Evolutionary conservation across 257 asterid genomes (phyloP).

Genomic region (Lithospermum erythrorhizon): DNA sequence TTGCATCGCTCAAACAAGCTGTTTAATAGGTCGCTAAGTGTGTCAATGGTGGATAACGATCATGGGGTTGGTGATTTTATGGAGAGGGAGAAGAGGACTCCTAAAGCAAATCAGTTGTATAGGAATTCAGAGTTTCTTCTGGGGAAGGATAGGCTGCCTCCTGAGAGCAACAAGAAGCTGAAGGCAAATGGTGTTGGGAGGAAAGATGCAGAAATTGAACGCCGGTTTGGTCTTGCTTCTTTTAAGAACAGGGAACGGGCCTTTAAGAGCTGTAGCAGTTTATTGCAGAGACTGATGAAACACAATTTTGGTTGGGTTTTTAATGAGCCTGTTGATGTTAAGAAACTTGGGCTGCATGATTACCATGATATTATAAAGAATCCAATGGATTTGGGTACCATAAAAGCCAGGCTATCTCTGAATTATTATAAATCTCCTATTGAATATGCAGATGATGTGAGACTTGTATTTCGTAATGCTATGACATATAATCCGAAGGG

Average conservation of each 20-base stretch:
- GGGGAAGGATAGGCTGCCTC: conserved; percentile 17
- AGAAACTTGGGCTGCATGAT: conserved; percentile 12
- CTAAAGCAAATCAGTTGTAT: conserved; percentile 19
- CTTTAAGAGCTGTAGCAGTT: conserved; percentile 10
- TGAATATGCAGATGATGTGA: conserved; percentile 18
- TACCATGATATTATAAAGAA: conserved; percentile 10
- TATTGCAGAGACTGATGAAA: conserved; percentile 14
- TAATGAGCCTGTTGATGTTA: conserved; percentile 12
- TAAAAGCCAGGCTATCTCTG: conserved; percentile 4
- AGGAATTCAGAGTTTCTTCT: conserved; percentile 13
- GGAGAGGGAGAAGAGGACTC: conserved; percentile 18
- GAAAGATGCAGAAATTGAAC: conserved; percentile 4
- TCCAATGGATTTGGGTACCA: conserved; percentile 15
- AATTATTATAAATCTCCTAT: conserved; percentile 9
- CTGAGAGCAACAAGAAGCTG: conserved; percentile 13
- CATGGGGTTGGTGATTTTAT: conserved; percentile 9
- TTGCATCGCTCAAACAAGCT: conserved; percentile 26
- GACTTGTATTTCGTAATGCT: conserved; percentile 16
- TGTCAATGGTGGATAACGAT: conserved; percentile 9
- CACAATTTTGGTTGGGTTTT: conserved; percentile 17
- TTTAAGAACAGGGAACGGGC: conserved; percentile 7
- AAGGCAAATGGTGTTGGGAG: conserved; percentile 14
- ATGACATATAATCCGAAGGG: conserved; percentile 23
- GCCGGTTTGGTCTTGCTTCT: conserved; percentile 1
- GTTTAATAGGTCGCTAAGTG: conserved; percentile 9